phyloP scores from a whole-genome alignment of 164 flowering plant species.

The Litsea cubeba region DNA sequence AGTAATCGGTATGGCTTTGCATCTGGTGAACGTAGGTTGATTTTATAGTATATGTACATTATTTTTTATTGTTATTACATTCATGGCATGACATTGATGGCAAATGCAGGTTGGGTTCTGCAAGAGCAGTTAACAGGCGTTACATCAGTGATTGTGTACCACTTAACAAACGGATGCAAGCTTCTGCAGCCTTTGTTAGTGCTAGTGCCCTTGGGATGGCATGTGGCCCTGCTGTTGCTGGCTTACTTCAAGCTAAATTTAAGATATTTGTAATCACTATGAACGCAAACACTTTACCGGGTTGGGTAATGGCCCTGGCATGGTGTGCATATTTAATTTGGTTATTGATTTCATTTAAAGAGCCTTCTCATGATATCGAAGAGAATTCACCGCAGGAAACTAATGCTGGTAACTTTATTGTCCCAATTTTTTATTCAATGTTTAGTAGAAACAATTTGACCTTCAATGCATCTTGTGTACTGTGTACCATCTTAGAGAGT shows the following conservation, averaged over 20 bases:
- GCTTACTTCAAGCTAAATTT: constrained; percentile 42
- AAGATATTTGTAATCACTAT: constrained; percentile 37
- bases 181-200: constrained; percentile 64
- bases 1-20: too few species aligned
- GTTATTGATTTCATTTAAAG: constrained; percentile 41
- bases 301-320: constrained; percentile 61
- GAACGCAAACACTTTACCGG: constrained; percentile 46
- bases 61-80: too few species aligned
- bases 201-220: constrained; percentile 77
- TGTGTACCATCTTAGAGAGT: not conserved
- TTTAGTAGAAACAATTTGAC: not conserved
- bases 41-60: too few species aligned
- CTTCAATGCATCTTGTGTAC: not conserved
- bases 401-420: constrained; percentile 23
- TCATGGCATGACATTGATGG: not conserved
- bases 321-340: constrained; percentile 43
- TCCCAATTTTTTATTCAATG: not conserved
- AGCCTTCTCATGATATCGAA: constrained; percentile 30
- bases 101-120: constrained; percentile 50
- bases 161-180: constrained; percentile 44
- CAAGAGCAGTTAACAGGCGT: constrained; percentile 61
- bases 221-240: constrained; percentile 58
- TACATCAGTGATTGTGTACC: constrained; percentile 65
- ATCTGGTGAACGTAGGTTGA: too few species aligned
- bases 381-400: constrained; percentile 17